Conservation (phyloP, 2,329 filamentous ascomycete genomes). For the Lachnellula willkommii region DNA sequence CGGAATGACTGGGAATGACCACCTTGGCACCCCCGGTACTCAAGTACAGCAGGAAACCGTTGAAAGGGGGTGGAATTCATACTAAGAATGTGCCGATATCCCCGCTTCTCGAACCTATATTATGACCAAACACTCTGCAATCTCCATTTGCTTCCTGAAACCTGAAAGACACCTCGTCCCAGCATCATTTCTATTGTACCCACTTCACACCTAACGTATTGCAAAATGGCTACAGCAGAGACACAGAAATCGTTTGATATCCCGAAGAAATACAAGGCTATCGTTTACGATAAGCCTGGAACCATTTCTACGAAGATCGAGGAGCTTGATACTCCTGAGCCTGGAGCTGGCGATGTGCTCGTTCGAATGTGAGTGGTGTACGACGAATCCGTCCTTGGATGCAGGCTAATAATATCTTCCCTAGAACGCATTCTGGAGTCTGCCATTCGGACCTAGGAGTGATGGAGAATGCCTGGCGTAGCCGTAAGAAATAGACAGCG, state of each 20-base stretch:
- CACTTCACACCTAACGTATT: not conserved
- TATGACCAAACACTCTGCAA: too few relatives aligned
- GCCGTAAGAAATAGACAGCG: slow-evolving; percentile 26
- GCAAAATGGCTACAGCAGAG: slow-evolving; percentile 25
- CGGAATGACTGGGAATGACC: too few relatives aligned
- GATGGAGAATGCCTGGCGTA: slow-evolving; percentile 41
- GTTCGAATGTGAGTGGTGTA: slow-evolving; percentile 48
- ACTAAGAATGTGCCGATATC: too few relatives aligned
- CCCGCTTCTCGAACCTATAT: too few relatives aligned
- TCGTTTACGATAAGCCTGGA: slow-evolving; percentile 61
- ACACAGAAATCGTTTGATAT: slow-evolving; percentile 33
- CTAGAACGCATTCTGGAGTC: slow-evolving; percentile 56
- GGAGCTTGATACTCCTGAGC: slow-evolving; percentile 59
- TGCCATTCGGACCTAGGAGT: slow-evolving; percentile 59
- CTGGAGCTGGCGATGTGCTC: slow-evolving; percentile 56
- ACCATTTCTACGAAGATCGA: slow-evolving; percentile 59
- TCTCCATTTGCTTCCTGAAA: too few relatives aligned
- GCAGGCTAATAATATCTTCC: slow-evolving; percentile 1
- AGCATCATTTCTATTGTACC: not conserved
- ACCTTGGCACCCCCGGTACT: too few relatives aligned
- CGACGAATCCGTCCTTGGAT: not conserved
- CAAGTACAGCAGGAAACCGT: too few relatives aligned
- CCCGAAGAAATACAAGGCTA: slow-evolving; percentile 57
- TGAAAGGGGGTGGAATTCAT: too few relatives aligned
- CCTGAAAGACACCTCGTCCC: not conserved